Conservation (phyloP, 108 stramenopile genomes). For the Nannochloropsis salina region DNA sequence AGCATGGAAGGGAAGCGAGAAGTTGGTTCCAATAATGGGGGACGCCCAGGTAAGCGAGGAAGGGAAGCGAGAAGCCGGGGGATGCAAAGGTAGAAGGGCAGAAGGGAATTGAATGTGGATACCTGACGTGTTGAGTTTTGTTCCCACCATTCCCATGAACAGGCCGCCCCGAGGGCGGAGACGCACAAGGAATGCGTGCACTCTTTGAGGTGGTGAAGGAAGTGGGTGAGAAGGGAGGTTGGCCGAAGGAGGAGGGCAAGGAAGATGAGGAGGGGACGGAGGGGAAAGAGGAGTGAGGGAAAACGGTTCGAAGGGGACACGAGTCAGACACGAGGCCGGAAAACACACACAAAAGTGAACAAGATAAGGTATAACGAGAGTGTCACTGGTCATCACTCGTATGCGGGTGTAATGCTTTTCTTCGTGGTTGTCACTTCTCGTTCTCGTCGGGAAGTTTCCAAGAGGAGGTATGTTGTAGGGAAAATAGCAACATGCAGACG, state of each 20-base stretch:
- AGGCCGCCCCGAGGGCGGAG: slow-evolving; percentile 48
- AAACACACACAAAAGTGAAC: too few species aligned
- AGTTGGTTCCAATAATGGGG: too few species aligned
- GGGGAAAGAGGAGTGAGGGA: slow-evolving; percentile 23
- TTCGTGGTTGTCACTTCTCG: too few species aligned
- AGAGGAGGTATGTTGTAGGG: too few species aligned
- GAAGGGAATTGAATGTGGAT: too few species aligned
- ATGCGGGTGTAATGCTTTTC: too few species aligned
- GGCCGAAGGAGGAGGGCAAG: slow-evolving; percentile 30
- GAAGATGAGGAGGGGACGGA: slow-evolving; percentile 32
- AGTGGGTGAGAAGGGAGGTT: slow-evolving; percentile 27
- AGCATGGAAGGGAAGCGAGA: background rate
- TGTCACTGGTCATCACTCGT: too few species aligned
- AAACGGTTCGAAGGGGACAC: background rate
- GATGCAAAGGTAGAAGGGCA: background rate
- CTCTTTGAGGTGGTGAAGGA: slow-evolving; percentile 41
- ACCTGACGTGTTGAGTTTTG: background rate
- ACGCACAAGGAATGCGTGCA: slow-evolving; percentile 51
- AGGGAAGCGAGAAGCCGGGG: background rate
- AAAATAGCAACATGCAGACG: too few species aligned
- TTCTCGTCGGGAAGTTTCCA: too few species aligned
- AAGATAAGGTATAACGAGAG: too few species aligned
- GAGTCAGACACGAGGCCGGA: background rate
- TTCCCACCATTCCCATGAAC: slow-evolving; percentile 13
- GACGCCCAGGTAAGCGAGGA: too few species aligned